Evolutionary conservation across 2,329 filamentous ascomycete genomes (phyloP).

Genomic region (Orbilia ellipsospora): DNA sequence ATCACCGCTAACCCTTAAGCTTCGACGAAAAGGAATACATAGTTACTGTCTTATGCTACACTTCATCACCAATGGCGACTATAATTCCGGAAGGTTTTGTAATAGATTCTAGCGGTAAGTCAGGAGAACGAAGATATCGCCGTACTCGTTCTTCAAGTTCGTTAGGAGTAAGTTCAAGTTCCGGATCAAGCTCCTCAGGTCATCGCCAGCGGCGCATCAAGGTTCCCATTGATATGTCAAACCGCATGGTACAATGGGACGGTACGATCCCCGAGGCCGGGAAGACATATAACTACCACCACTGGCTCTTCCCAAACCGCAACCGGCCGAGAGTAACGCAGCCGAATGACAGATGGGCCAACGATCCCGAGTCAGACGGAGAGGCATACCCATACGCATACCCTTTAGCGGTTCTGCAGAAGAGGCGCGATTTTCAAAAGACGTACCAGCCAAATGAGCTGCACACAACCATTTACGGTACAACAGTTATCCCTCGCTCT

Average conservation of each 20-base stretch:
- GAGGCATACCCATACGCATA: not conserved
- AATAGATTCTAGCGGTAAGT: too few species aligned
- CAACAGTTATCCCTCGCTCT: constrained; percentile 24
- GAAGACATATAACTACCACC: not conserved
- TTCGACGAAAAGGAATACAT: too few species aligned
- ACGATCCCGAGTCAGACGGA: constrained; percentile 7
- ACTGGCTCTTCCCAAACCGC: constrained; percentile 20
- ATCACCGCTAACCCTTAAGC: too few species aligned
- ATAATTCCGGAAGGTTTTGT: too few species aligned
- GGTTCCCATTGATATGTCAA: constrained; percentile 1
- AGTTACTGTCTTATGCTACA: too few species aligned
- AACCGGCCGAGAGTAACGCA: not conserved
- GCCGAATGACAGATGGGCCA: not conserved
- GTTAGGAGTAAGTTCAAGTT: too few species aligned
- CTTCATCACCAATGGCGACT: too few species aligned
- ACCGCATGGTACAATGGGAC: constrained; percentile 18
- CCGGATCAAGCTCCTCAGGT: too few species aligned
- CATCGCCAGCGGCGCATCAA: not conserved
- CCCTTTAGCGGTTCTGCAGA: constrained; percentile 1
- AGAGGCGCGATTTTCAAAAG: not conserved
- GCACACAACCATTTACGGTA: constrained; percentile 1
- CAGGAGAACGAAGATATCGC: too few species aligned
- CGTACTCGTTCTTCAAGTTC: too few species aligned
- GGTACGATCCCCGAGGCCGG: constrained; percentile 6
- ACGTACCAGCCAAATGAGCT: not conserved